phyloP scores from a whole-genome alignment of 2,329 filamentous ascomycete genomes.

The Phyllosticta paracitricarpa region DNA sequence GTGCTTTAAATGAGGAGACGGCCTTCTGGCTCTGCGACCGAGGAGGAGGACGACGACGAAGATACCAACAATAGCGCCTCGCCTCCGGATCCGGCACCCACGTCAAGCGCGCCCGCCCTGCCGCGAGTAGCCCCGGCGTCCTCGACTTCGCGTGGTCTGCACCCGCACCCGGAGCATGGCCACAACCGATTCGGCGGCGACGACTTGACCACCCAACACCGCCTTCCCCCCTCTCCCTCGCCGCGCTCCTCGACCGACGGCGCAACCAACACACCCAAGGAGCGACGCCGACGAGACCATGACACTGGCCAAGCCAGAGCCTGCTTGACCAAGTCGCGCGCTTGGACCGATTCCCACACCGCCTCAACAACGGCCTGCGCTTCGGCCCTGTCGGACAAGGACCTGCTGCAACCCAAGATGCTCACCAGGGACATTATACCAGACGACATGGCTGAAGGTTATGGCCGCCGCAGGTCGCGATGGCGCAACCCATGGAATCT shows the following conservation, averaged over 20 bases:
- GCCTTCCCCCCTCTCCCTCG: background rate
- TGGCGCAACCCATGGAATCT: constrained; percentile 51
- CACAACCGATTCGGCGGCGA: constrained; percentile 11
- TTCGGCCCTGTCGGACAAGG: constrained; percentile 14
- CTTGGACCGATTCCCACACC: constrained; percentile 11
- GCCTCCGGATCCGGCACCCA: constrained; percentile 10
- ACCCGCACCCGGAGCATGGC: constrained; percentile 13
- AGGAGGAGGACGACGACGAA: constrained; percentile 27
- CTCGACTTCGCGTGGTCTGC: background rate
- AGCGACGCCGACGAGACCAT: constrained; percentile 13
- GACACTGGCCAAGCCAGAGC: constrained; percentile 11
- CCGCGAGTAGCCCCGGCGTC: background rate
- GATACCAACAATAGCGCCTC: constrained; percentile 11
- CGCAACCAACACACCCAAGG: constrained; percentile 7
- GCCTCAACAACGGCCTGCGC: constrained; percentile 1
- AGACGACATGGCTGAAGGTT: constrained; percentile 21
- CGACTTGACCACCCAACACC: constrained; percentile 2
- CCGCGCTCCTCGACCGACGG: constrained; percentile 5
- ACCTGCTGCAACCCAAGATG: constrained; percentile 13
- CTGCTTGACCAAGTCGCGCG: constrained; percentile 7
- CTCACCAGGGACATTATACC: constrained; percentile 21
- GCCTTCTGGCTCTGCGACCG: constrained; percentile 29
- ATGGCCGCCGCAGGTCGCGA: constrained; percentile 31
- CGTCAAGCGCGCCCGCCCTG: constrained; percentile 1
- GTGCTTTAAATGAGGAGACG: constrained; percentile 29